A percentile compares a stretch with the other conserved stretches of the same genome.
These are phyloP conservation scores for Phytophthora quininea DNA, from an alignment of 352 stramenopile species.

Conservation along the genomic window DNA sequence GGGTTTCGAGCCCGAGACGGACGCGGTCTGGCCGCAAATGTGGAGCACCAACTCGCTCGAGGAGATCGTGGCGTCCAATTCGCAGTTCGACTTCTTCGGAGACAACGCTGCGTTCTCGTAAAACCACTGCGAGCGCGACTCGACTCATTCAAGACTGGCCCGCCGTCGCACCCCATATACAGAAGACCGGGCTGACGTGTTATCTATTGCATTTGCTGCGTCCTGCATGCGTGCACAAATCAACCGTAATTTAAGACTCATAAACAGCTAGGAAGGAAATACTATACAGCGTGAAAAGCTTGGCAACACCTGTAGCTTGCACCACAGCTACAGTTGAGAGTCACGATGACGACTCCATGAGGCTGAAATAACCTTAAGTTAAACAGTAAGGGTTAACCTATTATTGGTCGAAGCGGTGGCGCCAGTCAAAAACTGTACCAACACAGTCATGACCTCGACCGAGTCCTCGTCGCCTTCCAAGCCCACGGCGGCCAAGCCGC, in stretches of 20 bases:
- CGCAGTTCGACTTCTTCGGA: constrained; percentile 46
- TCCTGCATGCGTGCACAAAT: constrained; percentile 21
- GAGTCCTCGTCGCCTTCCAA: constrained; percentile 5
- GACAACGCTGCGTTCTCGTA: constrained; percentile 13
- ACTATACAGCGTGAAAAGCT: not conserved
- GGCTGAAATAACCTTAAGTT: no score
- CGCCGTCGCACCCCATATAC: not conserved
- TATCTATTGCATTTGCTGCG: constrained; percentile 15
- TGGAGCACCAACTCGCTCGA: constrained; percentile 66
- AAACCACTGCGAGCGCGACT: not conserved
- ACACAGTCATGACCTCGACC: not conserved
- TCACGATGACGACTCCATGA: no score
- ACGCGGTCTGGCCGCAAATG: constrained; percentile 38
- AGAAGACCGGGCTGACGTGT: constrained; percentile 3
- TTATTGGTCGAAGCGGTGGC: no score
- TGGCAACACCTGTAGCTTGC: no score
- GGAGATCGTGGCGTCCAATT: constrained; percentile 32
- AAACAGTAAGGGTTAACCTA: no score
- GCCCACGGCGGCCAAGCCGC: constrained; percentile 22
- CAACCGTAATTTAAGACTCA: constrained; percentile 26
- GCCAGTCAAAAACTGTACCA: no score
- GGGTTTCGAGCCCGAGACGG: constrained; percentile 49
- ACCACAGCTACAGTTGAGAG: no score
- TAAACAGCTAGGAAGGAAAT: constrained; percentile 30
- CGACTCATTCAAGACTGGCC: not conserved